phyloP scores from a whole-genome alignment of 495 filamentous ascomycete species.

The Penicillium chermesinum region DNA sequence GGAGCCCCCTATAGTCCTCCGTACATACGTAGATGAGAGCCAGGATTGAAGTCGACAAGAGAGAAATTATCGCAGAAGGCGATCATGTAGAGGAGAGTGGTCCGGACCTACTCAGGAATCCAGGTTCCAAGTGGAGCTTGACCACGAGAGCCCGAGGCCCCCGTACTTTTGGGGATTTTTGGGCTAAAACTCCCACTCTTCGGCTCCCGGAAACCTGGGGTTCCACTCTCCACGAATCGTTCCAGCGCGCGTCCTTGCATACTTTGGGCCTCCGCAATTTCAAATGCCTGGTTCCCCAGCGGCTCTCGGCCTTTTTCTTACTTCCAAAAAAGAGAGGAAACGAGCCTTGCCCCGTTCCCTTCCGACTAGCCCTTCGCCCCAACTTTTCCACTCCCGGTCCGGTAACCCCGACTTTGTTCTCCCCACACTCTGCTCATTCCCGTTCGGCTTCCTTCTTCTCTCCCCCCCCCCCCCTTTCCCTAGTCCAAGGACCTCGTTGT shows the following conservation, averaged over 20 bases:
- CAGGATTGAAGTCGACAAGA: neutral
- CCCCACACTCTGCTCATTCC: conserved; percentile 40
- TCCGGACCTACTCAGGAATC: neutral
- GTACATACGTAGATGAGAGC: neutral
- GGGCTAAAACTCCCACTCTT: neutral
- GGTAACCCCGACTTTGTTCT: conserved; percentile 36
- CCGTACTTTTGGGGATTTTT: neutral
- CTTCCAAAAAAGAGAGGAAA: too few species aligned
- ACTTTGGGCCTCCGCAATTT: conserved; percentile 23
- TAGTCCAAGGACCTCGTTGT: too few species aligned
- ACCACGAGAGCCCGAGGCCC: neutral
- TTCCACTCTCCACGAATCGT: conserved; percentile 22
- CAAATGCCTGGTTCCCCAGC: conserved; percentile 14
- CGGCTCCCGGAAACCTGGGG: conserved; percentile 17
- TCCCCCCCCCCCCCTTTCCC: neutral
- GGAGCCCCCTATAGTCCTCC: too few species aligned
- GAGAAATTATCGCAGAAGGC: neutral
- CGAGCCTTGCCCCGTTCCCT: conserved; percentile 24
- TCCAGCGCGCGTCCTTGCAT: conserved; percentile 23
- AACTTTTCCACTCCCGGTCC: conserved; percentile 25
- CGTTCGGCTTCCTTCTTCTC: neutral
- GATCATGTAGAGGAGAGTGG: too few species aligned
- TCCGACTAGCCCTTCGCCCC: conserved; percentile 13
- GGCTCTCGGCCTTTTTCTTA: conserved; percentile 18
- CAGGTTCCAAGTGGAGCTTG: neutral